phyloP scores from a whole-genome alignment of 1,284 basidiomycete species.

The Sanghuangporus sanghuang region DNA sequence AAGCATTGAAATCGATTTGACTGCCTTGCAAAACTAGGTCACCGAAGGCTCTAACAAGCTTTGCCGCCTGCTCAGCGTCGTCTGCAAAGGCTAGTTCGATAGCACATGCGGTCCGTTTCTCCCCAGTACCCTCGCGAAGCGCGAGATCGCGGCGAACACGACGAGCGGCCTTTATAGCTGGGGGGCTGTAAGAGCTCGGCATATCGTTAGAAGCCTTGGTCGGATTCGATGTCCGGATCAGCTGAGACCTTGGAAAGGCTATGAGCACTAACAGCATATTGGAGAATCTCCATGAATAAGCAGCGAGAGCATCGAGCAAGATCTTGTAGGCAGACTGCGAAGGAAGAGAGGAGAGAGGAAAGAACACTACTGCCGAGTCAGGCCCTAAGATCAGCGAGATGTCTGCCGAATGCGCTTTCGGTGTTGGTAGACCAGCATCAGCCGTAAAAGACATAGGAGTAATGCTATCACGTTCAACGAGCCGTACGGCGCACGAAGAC shows the following conservation, averaged over 20 bases:
- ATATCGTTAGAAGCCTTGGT: constrained; percentile 16
- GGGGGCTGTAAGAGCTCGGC: constrained; percentile 44
- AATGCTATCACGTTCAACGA: constrained; percentile 50
- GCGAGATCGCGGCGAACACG: constrained; percentile 53
- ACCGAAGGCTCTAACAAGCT: constrained; percentile 48
- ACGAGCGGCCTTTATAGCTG: constrained; percentile 58
- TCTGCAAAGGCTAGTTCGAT: constrained; percentile 57
- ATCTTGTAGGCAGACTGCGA: constrained; percentile 33
- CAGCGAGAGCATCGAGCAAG: constrained; percentile 34
- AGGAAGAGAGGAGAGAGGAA: constrained; percentile 52
- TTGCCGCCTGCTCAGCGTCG: constrained; percentile 50
- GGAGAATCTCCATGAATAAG: constrained; percentile 54
- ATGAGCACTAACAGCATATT: constrained; percentile 58
- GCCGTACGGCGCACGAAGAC: constrained; percentile 39
- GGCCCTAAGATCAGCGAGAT: constrained; percentile 34
- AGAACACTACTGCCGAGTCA: constrained; percentile 45
- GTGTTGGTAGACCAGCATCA: constrained; percentile 29
- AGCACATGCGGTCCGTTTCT: constrained; percentile 43
- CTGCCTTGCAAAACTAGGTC: constrained; percentile 34
- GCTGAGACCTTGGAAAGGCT: constrained; percentile 47
- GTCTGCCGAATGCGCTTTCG: constrained; percentile 20
- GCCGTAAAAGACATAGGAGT: constrained; percentile 15
- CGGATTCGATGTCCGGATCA: constrained; percentile 26
- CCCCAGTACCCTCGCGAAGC: constrained; percentile 38
- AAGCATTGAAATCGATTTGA: constrained; percentile 7